Conservation (phyloP, 106 monocot genomes). For the Hemerocallis citrina region DNA sequence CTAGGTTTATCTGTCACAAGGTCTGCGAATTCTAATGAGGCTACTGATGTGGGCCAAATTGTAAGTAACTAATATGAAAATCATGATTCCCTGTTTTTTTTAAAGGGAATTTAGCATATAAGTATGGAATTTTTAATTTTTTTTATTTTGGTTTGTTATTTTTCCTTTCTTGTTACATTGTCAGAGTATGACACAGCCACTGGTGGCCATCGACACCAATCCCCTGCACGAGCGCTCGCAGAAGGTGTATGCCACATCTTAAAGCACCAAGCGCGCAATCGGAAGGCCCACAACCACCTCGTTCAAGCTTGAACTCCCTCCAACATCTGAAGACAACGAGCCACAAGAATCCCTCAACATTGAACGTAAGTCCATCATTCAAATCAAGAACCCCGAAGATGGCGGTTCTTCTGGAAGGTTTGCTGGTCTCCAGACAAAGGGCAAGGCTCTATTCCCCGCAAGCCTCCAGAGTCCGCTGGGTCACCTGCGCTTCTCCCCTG, state of each 20-base stretch:
- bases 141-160: neutral
- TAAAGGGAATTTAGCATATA: too few relatives aligned
- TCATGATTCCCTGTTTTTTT: too few relatives aligned
- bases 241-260: constrained; percentile 78
- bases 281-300: constrained; percentile 51
- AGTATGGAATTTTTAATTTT: neutral
- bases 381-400: constrained; percentile 71
- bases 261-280: constrained; percentile 26
- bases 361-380: constrained; percentile 62
- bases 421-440: constrained; percentile 51
- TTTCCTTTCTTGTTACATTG: neutral
- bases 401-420: constrained; percentile 15
- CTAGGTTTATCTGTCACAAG: too few relatives aligned
- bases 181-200: constrained; percentile 71
- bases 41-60: too few relatives aligned
- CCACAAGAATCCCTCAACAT: constrained; percentile 65
- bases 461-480: constrained; percentile 51
- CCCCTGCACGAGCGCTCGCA: constrained; percentile 49
- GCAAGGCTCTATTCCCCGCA: constrained; percentile 55
- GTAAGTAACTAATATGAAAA: too few relatives aligned
- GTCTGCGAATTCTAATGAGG: too few relatives aligned
- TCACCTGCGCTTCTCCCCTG: constrained; percentile 17
- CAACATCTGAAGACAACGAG: constrained; percentile 6
- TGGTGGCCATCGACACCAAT: constrained; percentile 33
- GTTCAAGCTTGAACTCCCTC: constrained; percentile 59